A percentile compares a stretch with the other conserved stretches of the same genome.
These are phyloP conservation scores for Teunomyces atbi DNA, from an alignment of 805 yeast species.

Conservation along the genomic window DNA sequence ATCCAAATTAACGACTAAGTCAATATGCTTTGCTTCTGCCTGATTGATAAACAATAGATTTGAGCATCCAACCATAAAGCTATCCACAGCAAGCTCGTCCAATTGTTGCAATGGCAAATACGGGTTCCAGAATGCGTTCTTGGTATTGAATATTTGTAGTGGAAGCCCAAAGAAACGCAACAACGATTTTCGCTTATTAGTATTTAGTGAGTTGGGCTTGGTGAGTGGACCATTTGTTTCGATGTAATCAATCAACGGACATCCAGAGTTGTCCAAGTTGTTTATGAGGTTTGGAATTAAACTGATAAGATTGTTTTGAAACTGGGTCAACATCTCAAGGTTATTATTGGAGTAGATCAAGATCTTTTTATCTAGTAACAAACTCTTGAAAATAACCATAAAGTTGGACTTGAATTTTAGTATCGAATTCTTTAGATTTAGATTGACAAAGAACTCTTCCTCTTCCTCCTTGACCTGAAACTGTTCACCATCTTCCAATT, in stretches of 20 bases:
- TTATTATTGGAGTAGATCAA: conserved; percentile 73
- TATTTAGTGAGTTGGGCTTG: conserved; percentile 65
- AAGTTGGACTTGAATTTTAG: conserved; percentile 56
- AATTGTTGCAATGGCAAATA: conserved; percentile 93
- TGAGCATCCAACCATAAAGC: conserved; percentile 82
- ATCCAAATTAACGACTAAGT: conserved; percentile 74
- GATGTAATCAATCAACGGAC: conserved; percentile 60
- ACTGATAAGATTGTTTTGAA: conserved; percentile 81
- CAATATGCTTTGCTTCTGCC: conserved; percentile 55
- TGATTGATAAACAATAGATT: conserved; percentile 76
- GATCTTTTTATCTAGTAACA: conserved; percentile 71
- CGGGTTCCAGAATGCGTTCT: conserved; percentile 87
- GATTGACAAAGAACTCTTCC: conserved; percentile 55
- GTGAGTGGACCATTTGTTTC: conserved; percentile 49
- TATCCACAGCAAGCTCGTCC: conserved; percentile 60
- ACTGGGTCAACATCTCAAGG: conserved; percentile 74
- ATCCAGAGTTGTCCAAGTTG: conserved; percentile 72
- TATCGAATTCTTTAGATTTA: conserved; percentile 66
- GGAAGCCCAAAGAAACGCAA: conserved; percentile 85
- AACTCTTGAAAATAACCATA: conserved; percentile 69
- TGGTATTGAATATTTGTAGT: conserved; percentile 71
- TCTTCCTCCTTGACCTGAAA: conserved; percentile 21
- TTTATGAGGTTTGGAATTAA: conserved; percentile 78
- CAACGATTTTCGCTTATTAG: conserved; percentile 76
- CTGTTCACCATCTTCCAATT: conserved; percentile 14